Evolutionary conservation across 768 basidiomycete species (phyloP), one percentile per base, ranked within the genome.

Genomic region (Myochromella boudieri): DNA sequence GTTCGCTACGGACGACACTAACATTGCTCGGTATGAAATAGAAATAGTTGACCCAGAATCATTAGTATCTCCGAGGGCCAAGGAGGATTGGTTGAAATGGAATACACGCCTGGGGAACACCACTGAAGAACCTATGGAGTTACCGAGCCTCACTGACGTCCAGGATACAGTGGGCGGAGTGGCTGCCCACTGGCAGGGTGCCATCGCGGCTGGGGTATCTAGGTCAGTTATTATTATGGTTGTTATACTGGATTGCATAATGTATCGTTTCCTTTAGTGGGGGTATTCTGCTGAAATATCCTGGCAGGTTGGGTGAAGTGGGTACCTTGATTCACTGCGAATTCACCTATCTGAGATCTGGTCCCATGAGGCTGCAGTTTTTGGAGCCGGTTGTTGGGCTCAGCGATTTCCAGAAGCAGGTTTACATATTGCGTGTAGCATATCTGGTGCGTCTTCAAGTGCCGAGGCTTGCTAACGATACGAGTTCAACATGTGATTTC

Each of bases 131-230:
- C 24, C 32, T 10, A 45, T 33, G 12, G 47, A 52, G 15, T 20
- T 27, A 25, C 25, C 38, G 26, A 33, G 52, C 46, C 49, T 63
- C 55, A 54, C 58, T 49, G 68, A 66, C 50, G 70, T 81, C 44
- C 85, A 90, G 58, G 90, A 92, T 60, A 92, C 90, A 0, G 90
- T 92, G 5, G 90, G 90, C 12, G 88, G 87, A n/a, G 72, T 89
- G 27, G 81, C 71, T 11, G 80, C 76, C 64, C 72, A 55, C 58
- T 1, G 48, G 56, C 22, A 6, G 33, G 74, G 67, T 3, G 69
- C 72, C 12, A 56, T 82, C 43, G 81, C 84, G 10, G 81, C 85
- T n/a, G 87, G 87, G 2, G 87, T 89, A 12, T 91, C 87, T 24
- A 88, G 85, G 85, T 80, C 25, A 40, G 61, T 47, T 21, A 28